Percentiles rank a stretch among this genome's conserved stretches.
Conservation (phyloP, 2,329 filamentous ascomycete species). For the Graphiopsis chlorocephala region DNA sequence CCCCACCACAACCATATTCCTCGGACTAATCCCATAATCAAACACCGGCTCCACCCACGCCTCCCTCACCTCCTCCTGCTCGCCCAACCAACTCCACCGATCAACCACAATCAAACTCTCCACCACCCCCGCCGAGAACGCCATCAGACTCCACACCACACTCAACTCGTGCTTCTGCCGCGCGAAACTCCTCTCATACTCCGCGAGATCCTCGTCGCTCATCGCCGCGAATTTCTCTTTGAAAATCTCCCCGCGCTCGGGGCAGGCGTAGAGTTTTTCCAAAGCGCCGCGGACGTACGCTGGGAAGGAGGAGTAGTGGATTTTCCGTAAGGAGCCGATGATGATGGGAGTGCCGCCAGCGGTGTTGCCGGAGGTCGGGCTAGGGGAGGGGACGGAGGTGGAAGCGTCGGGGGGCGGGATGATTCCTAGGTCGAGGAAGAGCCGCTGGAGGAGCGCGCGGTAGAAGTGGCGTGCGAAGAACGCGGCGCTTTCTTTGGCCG, state of each 20-base stretch:
- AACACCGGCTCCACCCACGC: conserved; percentile 95
- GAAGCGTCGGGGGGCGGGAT: conserved; percentile 55
- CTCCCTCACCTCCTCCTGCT: conserved; percentile 67
- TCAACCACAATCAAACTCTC: conserved; percentile 90
- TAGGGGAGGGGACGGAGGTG: neutral
- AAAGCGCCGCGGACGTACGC: conserved; percentile 80
- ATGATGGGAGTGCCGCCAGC: conserved; percentile 67
- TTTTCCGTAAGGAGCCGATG: conserved; percentile 79
- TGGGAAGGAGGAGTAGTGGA: conserved; percentile 71
- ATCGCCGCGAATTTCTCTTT: conserved; percentile 63
- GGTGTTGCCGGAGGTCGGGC: conserved; percentile 6
- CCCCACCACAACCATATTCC: conserved; percentile 90
- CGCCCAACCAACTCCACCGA: conserved; percentile 80
- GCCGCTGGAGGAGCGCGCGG: conserved; percentile 81
- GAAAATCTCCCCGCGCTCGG: conserved; percentile 59
- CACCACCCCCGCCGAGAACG: conserved; percentile 83
- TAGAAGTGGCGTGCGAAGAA: conserved; percentile 96
- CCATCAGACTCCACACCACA: conserved; percentile 92
- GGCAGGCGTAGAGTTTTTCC: conserved; percentile 65
- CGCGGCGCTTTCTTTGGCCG: conserved; percentile 69
- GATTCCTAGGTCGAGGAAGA: conserved; percentile 84
- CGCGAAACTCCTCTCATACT: conserved; percentile 65
- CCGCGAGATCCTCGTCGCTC: conserved; percentile 70
- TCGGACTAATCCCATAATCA: conserved; percentile 78
- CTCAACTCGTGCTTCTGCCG: conserved; percentile 75